Base-by-base conservation (phyloP, 164 flowering plant species). In the Nymphaea colorata region DNA sequence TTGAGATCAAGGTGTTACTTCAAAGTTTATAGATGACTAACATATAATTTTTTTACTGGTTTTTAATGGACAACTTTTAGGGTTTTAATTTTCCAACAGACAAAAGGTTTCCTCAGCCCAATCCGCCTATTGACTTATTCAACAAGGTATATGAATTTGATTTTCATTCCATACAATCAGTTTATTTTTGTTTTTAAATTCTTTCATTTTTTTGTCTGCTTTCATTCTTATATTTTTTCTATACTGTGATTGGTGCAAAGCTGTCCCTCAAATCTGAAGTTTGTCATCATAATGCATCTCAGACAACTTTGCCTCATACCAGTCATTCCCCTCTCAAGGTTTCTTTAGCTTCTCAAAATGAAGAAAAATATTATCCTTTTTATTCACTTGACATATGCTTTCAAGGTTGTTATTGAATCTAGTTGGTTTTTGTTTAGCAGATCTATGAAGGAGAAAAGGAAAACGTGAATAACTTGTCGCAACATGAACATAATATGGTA, bases 51-150 rank as follows among this genome's bases (percentile, higher is more conserved):
- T 47, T 47, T 7, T 47, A 7, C 55, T 47, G 55, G 55, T 47
- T 4, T 12, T 6, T 47, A 47, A 47, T 47, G 55, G 55, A 14
- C 55, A 47, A 47, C 55, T 47, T 47, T 47, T 77, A 91, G 98
- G 96, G 82, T 68, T 89, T 89, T 72, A 84, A 80, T 70, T 87
- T 89, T 61, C 83, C 82, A 16, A 81, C 85, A 0, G 89, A 77
- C 65, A 89, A 83, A 81, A 85, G 86, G 69, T 70, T 60, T 68
- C 64, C 64, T 61, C 90, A 81, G 51, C 82, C 76, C 51, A 74
- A 82, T 75, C 86, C 81, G 41, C 98, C 96, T 4, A 72, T 75
- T 15, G 97, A 91, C 3, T 89, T 93, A 67, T 93, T 93, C 67
- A 83, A 79, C 68, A 88, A 87, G 97, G 98, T 91, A 79, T 10